Evolutionary conservation across 2,329 filamentous ascomycete species (phyloP), one percentile per base, ranked within the genome.

Genomic region (Akanthomyces dipterigenus): DNA sequence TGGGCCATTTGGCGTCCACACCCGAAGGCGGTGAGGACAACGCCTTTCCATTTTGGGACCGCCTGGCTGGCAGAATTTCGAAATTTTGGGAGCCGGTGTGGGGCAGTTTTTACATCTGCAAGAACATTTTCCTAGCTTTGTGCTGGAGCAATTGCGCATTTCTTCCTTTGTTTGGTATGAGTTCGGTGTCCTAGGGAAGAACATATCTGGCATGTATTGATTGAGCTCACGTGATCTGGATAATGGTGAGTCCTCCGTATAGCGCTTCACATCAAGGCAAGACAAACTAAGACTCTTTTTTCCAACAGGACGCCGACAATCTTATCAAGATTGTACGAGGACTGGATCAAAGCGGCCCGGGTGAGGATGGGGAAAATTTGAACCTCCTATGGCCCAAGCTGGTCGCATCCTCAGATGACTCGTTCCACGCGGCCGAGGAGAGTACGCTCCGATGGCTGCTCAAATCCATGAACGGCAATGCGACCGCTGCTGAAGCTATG

Each of bases 371-470:
- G 60, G 74, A 81, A 62, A 82, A 80, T 36, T 74, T 86, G 43
- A 71, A 77, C 58, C 71, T 72, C 22, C 66, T 86, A 16, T 85
- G 81, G 82, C 72, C 70, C 7, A 71, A 74, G 6, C 71, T 86
- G n/a, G 74, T 77, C 5, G 72, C 75, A 2, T 74, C 75, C 2
- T 74, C 73, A 3, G 69, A 74, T 24, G 72, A 73, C 1, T 71
- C 73, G 40, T 82, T 82, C 50, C 80, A 78, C 64, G 82, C 82
- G 2, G 77, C 80, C 3, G 82, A 86, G 65, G 80, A 84, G 66
- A 83, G 79, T 62, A 79, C 84, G 56, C 68, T 89, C 61, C 79
- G 84, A 74, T 85, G 86, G 78, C 77, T 90, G 1, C 78, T 89
- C 58, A 85, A 87, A 67, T 80, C 80, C 58, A 85, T 86, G 82